phyloP scores from a whole-genome alignment of 805 yeast genomes.

The Ogataea thermomethanolica region DNA sequence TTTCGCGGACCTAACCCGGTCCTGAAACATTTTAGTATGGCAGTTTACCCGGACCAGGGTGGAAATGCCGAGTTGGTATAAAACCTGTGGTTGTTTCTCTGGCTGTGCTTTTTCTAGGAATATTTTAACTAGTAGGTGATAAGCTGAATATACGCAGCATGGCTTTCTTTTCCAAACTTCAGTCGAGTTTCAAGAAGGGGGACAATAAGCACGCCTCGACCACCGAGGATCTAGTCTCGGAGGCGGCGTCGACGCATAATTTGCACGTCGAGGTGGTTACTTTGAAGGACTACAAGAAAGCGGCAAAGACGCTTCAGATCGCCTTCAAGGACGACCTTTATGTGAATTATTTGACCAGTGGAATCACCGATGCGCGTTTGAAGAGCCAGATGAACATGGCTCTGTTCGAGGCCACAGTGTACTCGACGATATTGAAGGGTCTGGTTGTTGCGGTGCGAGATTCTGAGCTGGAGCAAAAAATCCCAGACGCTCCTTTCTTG shows the following conservation, averaged over 20 bases:
- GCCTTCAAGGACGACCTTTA: conserved; percentile 56
- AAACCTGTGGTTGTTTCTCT: neutral
- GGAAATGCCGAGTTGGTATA: neutral
- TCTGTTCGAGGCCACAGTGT: conserved; percentile 50
- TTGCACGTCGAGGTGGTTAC: conserved; percentile 32
- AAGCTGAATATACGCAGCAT: conserved; percentile 5
- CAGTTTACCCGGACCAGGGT: conserved; percentile 1
- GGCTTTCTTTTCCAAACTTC: conserved; percentile 20
- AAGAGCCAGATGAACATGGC: conserved; percentile 45
- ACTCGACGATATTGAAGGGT: conserved; percentile 48
- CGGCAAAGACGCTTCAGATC: conserved; percentile 50
- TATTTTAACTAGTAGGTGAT: neutral
- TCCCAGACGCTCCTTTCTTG: conserved; percentile 42
- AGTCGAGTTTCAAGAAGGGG: conserved; percentile 16
- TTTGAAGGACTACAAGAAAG: conserved; percentile 47
- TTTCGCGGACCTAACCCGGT: neutral
- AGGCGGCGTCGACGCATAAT: conserved; percentile 5
- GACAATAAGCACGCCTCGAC: neutral
- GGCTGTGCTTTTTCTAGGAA: neutral
- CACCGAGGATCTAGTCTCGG: neutral
- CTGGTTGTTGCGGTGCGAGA: conserved; percentile 51
- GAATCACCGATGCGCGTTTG: conserved; percentile 32
- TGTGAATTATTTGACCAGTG: conserved; percentile 46
- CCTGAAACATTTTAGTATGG: neutral
- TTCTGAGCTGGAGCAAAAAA: conserved; percentile 39